These are phyloP conservation scores for Mycena metata DNA, from an alignment of 768 basidiomycete genomes.

Conservation along the genomic window DNA sequence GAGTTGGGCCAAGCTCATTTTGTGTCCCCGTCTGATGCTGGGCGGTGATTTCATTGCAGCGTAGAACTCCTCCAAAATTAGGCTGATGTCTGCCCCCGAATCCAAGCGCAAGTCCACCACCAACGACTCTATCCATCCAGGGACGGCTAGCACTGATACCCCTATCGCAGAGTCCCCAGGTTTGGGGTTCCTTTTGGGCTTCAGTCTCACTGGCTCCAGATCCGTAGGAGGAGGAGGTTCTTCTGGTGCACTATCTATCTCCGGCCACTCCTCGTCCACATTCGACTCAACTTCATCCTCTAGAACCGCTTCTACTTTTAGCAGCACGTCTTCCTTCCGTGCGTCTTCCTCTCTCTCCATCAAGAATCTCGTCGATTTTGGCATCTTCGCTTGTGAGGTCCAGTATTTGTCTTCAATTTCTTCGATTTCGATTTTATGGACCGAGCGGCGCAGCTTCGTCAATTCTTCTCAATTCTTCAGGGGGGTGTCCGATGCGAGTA, in stretches of 20 bases:
- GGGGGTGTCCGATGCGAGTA: background rate
- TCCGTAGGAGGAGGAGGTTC: background rate
- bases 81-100: constrained; percentile 3
- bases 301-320: too few species aligned
- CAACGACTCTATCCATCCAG: background rate
- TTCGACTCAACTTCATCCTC: too few species aligned
- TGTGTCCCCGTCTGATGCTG: background rate
- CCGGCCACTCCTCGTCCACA: too few species aligned
- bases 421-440: too few species aligned
- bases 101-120: background rate
- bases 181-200: background rate
- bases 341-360: too few species aligned
- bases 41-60: too few species aligned
- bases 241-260: too few species aligned
- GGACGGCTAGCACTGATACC: constrained; percentile 8
- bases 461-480: too few species aligned
- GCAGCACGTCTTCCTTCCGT: too few species aligned
- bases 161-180: constrained; percentile 8
- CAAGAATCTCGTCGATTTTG: too few species aligned
- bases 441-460: too few species aligned
- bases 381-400: too few species aligned
- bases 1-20: background rate
- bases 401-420: background rate
- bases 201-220: background rate
- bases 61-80: background rate